Conservation (phyloP, 345 rosid genomes). For the Lepidium sativum region DNA sequence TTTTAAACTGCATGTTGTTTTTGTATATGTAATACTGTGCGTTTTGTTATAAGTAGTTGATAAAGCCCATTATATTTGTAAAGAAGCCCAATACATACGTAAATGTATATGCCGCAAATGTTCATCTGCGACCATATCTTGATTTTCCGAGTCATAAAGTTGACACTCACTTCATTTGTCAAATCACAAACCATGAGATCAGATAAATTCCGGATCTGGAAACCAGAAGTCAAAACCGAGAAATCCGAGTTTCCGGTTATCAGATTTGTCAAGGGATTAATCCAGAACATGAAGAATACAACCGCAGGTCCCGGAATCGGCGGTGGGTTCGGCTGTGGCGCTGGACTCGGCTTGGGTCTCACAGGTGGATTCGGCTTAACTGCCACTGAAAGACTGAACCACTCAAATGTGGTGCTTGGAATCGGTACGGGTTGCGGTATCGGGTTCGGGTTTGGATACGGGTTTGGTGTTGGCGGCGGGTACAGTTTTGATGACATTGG, state of each 20-base stretch:
- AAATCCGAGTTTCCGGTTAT: slow-evolving; percentile 33
- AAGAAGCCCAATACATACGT: slow-evolving; percentile 3
- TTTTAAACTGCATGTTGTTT: too few relatives aligned
- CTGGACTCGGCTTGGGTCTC: slow-evolving; percentile 45
- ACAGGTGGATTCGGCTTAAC: slow-evolving; percentile 41
- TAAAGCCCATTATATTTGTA: slow-evolving; percentile 1
- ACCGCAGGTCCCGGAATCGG: slow-evolving; percentile 46
- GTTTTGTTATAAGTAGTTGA: too few relatives aligned
- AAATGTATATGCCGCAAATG: too few relatives aligned
- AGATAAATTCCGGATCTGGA: slow-evolving; percentile 32
- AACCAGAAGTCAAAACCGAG: neutral
- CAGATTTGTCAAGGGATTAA: slow-evolving; percentile 28
- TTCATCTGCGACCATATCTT: too few relatives aligned
- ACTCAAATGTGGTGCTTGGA: slow-evolving; percentile 34
- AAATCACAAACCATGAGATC: slow-evolving; percentile 24
- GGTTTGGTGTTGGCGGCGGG: slow-evolving; percentile 52
- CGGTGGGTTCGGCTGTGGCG: slow-evolving; percentile 43
- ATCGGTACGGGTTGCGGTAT: slow-evolving; percentile 47
- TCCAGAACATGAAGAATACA: slow-evolving; percentile 27
- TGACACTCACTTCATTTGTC: neutral
- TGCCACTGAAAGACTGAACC: slow-evolving; percentile 34
- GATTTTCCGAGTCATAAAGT: neutral
- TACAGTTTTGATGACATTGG: slow-evolving; percentile 29
- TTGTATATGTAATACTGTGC: too few relatives aligned
- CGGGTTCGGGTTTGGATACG: slow-evolving; percentile 48